Evolutionary conservation across 257 asterid species (phyloP), one percentile per base, ranked within the genome.

Genomic region (Eustoma russellianum): DNA sequence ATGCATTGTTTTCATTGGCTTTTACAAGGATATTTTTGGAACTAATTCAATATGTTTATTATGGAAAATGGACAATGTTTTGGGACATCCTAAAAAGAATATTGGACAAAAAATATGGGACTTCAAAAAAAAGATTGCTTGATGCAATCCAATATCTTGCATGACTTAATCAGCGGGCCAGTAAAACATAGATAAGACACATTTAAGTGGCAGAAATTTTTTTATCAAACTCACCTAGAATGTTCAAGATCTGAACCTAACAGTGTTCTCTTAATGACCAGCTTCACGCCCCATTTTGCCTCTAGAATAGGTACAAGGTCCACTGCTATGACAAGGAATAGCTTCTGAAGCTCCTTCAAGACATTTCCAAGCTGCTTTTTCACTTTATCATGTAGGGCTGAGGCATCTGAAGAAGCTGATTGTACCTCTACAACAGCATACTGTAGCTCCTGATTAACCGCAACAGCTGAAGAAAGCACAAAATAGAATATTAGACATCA

Each of bases 291-390:
- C 95, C 94, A 91, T 74, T 87, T 91, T 72, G 82, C 83, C 83
- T 91, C 98, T 55, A 91, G 77, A 48, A 86, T 70, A 57, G 93
- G 73, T 50, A 84, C 85, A 62, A 87, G 98, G 64, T 91, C 98
- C 68, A 74, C 66, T 57, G 83, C 98, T 44, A 84, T 93, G 70
- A 91, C 69, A 57, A 87, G 71, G 78, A 66, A 70, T 57, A 71
- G 70, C 52, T 76, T 80, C 62, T 58, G 67, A 16, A 53, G 50
- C 61, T 75, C 84, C 68, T 79, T 80, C 76, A 87, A 69, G 63
- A 80, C 55, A 64, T 72, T 82, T 48, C 98, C 95, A 45, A 85
- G 45, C 66, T 69, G 81, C 79, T 72, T 82, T 60, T 82, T 88
- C 65, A 76, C 81, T 59, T 61, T 67, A 56, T 41, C 75, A 54